These are phyloP conservation scores for Cantharellus anzutake DNA, from an alignment of 768 basidiomycete genomes.

Conservation along the genomic window DNA sequence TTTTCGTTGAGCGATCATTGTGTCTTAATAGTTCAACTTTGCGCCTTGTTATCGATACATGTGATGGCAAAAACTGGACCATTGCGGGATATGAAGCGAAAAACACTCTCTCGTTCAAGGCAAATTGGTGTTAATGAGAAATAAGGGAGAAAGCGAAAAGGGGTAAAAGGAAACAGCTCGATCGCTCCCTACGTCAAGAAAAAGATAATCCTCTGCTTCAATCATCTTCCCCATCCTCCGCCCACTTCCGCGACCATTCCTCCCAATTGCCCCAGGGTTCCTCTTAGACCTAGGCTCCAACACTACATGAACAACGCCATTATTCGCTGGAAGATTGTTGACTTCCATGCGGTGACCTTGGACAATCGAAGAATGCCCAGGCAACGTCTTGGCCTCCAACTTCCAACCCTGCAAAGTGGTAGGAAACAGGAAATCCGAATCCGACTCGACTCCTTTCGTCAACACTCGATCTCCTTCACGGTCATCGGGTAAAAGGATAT, in stretches of 20 bases:
- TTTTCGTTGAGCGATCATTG: no score
- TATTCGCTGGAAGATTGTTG: neutral
- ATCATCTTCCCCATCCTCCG: neutral
- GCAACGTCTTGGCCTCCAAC: constrained; percentile 4
- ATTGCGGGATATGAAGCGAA: no score
- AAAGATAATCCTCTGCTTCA: neutral
- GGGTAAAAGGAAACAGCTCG: no score
- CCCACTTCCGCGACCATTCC: constrained; percentile 5
- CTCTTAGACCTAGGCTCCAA: constrained; percentile 1
- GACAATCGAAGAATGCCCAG: constrained; percentile 5
- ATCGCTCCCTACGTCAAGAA: no score
- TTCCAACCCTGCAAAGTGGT: constrained; percentile 1
- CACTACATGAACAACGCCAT: constrained; percentile 5
- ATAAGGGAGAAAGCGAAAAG: no score
- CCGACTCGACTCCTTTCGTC: constrained; percentile 2
- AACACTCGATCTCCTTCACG: neutral
- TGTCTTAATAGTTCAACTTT: no score
- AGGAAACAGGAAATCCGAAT: constrained; percentile 2
- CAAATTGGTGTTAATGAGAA: no score
- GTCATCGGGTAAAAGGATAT: neutral
- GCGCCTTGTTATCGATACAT: no score
- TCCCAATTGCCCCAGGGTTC: constrained; percentile 6
- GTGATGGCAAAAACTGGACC: no score
- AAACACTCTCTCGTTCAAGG: no score
- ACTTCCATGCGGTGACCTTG: constrained; percentile 1